Evolutionary conservation across 495 filamentous ascomycete species (phyloP).

Genomic region (Trichodelitschia bisporula): DNA sequence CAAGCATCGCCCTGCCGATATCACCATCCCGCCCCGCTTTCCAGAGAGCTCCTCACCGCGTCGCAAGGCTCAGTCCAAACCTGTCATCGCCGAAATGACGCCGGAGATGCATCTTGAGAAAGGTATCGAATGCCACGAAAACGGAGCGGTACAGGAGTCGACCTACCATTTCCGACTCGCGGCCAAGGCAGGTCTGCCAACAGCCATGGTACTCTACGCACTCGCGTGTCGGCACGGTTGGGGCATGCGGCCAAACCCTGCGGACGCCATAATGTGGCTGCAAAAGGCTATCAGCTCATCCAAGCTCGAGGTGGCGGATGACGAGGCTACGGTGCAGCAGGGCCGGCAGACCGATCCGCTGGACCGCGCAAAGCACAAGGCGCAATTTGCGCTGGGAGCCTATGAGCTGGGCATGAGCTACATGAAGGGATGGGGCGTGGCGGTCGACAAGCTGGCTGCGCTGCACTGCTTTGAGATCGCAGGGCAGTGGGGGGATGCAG

Average conservation of each 20-base stretch:
- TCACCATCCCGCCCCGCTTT: constrained; percentile 9
- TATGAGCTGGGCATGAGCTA: constrained; percentile 95
- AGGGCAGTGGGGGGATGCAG: constrained; percentile 87
- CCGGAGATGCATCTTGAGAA: constrained; percentile 72
- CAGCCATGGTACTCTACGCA: constrained; percentile 87
- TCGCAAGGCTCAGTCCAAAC: background rate
- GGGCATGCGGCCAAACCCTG: constrained; percentile 82
- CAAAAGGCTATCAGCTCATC: constrained; percentile 73
- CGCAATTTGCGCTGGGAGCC: constrained; percentile 81
- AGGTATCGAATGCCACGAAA: constrained; percentile 71
- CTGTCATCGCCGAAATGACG: constrained; percentile 28
- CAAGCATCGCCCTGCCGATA: constrained; percentile 4
- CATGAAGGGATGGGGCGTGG: constrained; percentile 93
- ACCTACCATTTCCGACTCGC: constrained; percentile 89
- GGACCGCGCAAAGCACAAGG: constrained; percentile 53
- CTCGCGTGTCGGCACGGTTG: constrained; percentile 93
- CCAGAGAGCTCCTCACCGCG: constrained; percentile 4
- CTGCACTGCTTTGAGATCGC: constrained; percentile 91
- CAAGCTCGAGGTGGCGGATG: constrained; percentile 55
- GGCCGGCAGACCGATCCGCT: constrained; percentile 25
- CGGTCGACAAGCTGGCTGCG: constrained; percentile 72
- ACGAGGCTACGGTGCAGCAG: constrained; percentile 34
- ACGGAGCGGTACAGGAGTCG: constrained; percentile 64
- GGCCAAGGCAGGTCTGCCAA: constrained; percentile 61
- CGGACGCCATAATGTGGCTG: constrained; percentile 76